These are phyloP conservation scores for Xylariaceae sp. DNA, from an alignment of 2,329 filamentous ascomycete species.

Conservation along the genomic window DNA sequence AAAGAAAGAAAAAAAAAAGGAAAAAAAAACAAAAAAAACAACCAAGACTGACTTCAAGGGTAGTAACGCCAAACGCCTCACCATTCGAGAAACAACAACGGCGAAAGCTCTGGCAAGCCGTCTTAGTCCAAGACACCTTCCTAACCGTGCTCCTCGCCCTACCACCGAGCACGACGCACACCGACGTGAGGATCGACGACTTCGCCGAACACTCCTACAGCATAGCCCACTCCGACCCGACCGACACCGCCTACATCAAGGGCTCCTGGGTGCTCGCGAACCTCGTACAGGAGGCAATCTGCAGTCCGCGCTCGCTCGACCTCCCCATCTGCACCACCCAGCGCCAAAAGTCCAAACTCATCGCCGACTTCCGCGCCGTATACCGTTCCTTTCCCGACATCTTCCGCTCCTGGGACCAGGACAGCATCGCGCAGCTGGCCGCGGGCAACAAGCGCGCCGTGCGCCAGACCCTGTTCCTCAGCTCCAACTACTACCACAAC, in stretches of 20 bases:
- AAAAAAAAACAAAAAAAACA: not conserved
- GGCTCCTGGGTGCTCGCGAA: constrained; percentile 76
- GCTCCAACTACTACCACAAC: constrained; percentile 79
- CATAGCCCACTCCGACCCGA: constrained; percentile 55
- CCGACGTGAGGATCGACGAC: constrained; percentile 70
- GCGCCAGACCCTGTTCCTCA: constrained; percentile 69
- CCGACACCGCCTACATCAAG: constrained; percentile 65
- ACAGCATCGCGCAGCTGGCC: constrained; percentile 52
- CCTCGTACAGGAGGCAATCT: constrained; percentile 70
- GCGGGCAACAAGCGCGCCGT: constrained; percentile 59
- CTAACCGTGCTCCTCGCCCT: constrained; percentile 71
- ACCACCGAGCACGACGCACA: constrained; percentile 72
- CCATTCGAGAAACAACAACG: constrained; percentile 72
- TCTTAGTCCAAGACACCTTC: constrained; percentile 76
- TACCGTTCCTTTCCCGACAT: constrained; percentile 67
- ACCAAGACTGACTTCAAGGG: constrained; percentile 8
- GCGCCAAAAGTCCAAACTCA: constrained; percentile 62
- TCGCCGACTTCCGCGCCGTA: constrained; percentile 63
- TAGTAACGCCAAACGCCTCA: constrained; percentile 58
- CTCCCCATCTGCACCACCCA: constrained; percentile 64
- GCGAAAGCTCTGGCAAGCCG: constrained; percentile 76
- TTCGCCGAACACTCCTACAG: constrained; percentile 57
- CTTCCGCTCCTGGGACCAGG: constrained; percentile 63
- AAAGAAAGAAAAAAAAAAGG: not conserved
- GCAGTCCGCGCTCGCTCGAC: constrained; percentile 66